Evolutionary conservation across 768 basidiomycete species (phyloP), one percentile per base, ranked within the genome.

Genomic region (Tricholoma flavovirens): DNA sequence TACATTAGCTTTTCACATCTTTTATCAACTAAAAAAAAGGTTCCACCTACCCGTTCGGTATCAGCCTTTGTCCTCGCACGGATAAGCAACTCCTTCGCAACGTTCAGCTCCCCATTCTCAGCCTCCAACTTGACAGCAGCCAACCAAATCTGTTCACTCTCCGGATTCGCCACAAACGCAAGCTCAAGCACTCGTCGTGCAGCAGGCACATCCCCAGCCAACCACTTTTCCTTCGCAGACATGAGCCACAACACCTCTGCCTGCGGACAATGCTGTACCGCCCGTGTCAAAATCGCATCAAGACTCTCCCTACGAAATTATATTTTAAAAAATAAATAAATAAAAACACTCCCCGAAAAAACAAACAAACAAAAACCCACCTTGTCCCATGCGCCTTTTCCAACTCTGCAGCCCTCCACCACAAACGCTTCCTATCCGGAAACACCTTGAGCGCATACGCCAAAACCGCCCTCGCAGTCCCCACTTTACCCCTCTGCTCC

Each of bases 241-340:
- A 98, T 98, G 30, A 98, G 80, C 97, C 97, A 98, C 5, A 99
- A 76, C 0, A 93, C 90, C 69, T 98, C 96, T 1, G 94, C 95
- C 62, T 94, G 92, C 0, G 96, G 97, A 63, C 93, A 96, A 66
- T 93, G 86, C 54, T 88, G 79, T 22, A 95, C 93, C 0, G 96
- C 94, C 30, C 87, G 82, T 45, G 76, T 77, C 42, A 98, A 82
- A 3, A 98, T 83, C 1, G 85, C 86, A 65, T 94, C 86, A 26
- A 97, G 78, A 40, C 87, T 84, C 63, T 92, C 88, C 57, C 87
- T 88, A 36, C 42, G 62, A 60, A 40, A 40, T n/a, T 35, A 46
- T n/a, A n/a, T n/a, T n/a, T n/a, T n/a, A n/a, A n/a, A n/a, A n/a
- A n/a, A n/a, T n/a, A n/a, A n/a, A n/a, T n/a, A n/a, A n/a, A n/a